A percentile compares a stretch with the other conserved stretches of the same genome.
These are phyloP conservation scores for Leccinum rimulosum DNA, from an alignment of 768 basidiomycete species.

Conservation along the genomic window DNA sequence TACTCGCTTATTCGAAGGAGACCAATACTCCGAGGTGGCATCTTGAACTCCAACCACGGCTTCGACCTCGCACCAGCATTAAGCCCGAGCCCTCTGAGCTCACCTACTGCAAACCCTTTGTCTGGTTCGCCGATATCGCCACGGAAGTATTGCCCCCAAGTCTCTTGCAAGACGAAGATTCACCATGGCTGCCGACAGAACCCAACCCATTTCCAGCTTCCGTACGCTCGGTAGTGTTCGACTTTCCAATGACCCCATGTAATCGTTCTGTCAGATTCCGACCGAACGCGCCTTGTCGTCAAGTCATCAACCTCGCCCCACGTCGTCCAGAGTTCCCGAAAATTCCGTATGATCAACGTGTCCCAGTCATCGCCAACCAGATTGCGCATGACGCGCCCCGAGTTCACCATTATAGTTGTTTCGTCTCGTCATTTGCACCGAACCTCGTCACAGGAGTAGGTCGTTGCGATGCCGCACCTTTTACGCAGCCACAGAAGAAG, in stretches of 20 bases:
- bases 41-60: neutral
- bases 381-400: neutral
- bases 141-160: neutral
- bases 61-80: neutral
- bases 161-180: neutral
- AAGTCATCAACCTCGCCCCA: neutral
- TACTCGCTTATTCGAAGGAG: neutral
- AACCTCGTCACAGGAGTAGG: neutral
- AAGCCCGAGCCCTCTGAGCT: neutral
- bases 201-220: neutral
- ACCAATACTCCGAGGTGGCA: neutral
- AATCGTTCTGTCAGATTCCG: no score
- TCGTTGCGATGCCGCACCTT: no score
- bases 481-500: neutral
- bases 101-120: neutral
- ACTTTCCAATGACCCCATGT: neutral
- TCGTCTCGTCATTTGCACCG: slow-evolving; percentile 1
- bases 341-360: neutral
- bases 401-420: neutral
- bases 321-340: neutral
- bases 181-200: neutral
- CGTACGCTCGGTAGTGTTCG: neutral
- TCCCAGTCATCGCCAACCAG: neutral
- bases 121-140: neutral
- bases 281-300: neutral